Evolutionary conservation across 305 asterid species (phyloP).

Genomic region (Coffea humblotiana): DNA sequence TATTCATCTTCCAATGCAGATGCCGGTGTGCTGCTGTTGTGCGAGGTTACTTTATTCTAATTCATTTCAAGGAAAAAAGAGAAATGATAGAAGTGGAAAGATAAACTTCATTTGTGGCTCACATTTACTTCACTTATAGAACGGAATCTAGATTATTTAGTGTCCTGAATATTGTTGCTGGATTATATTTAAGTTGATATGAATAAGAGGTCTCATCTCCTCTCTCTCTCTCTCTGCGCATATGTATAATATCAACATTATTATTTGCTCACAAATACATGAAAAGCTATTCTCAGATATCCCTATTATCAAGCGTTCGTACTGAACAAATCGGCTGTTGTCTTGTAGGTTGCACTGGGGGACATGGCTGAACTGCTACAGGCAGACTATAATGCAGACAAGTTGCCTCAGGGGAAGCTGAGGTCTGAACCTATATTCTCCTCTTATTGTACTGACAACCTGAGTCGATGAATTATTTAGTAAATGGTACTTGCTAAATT

Average conservation of each 20-base stretch:
- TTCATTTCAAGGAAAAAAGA: background rate
- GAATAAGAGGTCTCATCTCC: no score
- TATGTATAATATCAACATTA: background rate
- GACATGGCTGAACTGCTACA: constrained; percentile 78
- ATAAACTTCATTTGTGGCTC: background rate
- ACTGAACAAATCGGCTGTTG: background rate
- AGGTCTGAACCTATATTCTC: constrained; percentile 41
- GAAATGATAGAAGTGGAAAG: no score
- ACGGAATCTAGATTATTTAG: background rate
- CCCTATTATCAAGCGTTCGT: background rate
- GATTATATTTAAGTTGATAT: background rate
- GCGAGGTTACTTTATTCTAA: constrained; percentile 55
- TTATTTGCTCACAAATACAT: background rate
- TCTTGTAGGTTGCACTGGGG: constrained; percentile 83
- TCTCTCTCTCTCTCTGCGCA: no score
- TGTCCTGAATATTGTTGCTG: background rate
- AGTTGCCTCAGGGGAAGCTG: constrained; percentile 76
- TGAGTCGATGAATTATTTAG: background rate
- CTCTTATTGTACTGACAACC: background rate
- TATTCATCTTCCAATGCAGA: constrained; percentile 39
- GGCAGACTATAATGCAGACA: constrained; percentile 69
- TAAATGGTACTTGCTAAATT: background rate
- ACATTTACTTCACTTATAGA: background rate
- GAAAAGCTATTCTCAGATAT: background rate
- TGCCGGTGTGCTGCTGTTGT: constrained; percentile 77